A percentile compares a stretch with the other conserved stretches of the same genome.
These are phyloP conservation scores for Boletus semigastroideus DNA, from an alignment of 1,284 basidiomycete species.

Conservation along the genomic window DNA sequence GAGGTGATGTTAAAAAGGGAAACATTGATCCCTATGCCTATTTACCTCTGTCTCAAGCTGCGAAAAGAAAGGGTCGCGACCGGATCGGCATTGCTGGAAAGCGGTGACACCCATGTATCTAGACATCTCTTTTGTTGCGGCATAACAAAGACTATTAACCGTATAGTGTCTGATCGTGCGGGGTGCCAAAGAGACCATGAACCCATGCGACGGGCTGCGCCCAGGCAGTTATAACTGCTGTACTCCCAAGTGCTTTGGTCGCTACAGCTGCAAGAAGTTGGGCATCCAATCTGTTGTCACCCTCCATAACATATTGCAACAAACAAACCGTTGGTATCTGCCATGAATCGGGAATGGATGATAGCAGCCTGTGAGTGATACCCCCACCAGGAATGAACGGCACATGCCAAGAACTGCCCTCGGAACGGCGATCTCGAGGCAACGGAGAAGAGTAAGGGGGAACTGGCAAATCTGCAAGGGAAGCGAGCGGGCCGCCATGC, in stretches of 20 bases:
- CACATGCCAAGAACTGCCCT: slow-evolving; percentile 31
- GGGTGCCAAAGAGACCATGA: slow-evolving; percentile 69
- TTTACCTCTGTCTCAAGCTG: slow-evolving; percentile 77
- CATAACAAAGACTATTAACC: slow-evolving; percentile 42
- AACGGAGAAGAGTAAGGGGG: slow-evolving; percentile 50
- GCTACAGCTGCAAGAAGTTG: slow-evolving; percentile 56
- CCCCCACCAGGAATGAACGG: slow-evolving; percentile 78
- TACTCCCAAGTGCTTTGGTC: slow-evolving; percentile 46
- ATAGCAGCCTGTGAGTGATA: slow-evolving; percentile 63
- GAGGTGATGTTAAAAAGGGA: slow-evolving; percentile 87
- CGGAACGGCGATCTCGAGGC: slow-evolving; percentile 35
- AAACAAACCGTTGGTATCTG: slow-evolving; percentile 54
- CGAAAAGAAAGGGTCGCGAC: slow-evolving; percentile 59
- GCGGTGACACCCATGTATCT: slow-evolving; percentile 19
- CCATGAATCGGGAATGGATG: slow-evolving; percentile 54
- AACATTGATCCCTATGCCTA: slow-evolving; percentile 94
- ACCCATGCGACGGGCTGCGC: slow-evolving; percentile 64
- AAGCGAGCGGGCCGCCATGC: slow-evolving; percentile 39
- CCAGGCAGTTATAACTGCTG: slow-evolving; percentile 41
- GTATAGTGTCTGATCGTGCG: slow-evolving; percentile 68
- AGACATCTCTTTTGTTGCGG: background rate
- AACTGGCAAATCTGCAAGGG: slow-evolving; percentile 45
- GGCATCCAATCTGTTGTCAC: slow-evolving; percentile 77
- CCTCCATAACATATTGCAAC: slow-evolving; percentile 71
- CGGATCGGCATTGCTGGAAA: slow-evolving; percentile 56